Percentiles rank a stretch among this genome's conserved stretches.
phyloP scores from a whole-genome alignment of 768 basidiomycete genomes.

The Coprinellus aureogranulatus region DNA sequence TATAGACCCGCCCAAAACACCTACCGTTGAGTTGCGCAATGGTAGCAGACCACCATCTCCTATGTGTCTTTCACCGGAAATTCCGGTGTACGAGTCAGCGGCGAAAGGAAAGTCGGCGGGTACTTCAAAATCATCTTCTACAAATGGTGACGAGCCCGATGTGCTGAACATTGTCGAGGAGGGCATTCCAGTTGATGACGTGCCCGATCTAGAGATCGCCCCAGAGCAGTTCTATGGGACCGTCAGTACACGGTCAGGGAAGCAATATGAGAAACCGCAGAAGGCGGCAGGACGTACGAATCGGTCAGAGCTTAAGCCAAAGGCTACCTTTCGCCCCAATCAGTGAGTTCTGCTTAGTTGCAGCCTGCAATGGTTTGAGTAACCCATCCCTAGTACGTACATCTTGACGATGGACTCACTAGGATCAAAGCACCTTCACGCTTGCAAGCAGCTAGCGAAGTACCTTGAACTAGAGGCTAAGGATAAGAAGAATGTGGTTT shows the following conservation, averaged over 20 bases:
- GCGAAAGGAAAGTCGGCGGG: background rate
- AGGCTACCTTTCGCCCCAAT: no score
- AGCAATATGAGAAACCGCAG: background rate
- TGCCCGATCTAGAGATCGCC: background rate
- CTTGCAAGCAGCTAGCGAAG: slow-evolving; percentile 51
- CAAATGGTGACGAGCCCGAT: slow-evolving; percentile 1
- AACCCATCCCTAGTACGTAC: slow-evolving; percentile 53
- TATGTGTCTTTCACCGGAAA: background rate
- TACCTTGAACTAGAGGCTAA: slow-evolving; percentile 79
- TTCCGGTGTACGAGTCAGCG: background rate
- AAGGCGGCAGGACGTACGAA: no score
- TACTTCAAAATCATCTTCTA: background rate
- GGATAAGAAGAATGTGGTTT: slow-evolving; percentile 54
- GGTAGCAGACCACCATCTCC: slow-evolving; percentile 6
- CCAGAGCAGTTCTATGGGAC: slow-evolving; percentile 5
- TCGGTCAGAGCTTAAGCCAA: no score
- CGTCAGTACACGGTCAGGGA: background rate
- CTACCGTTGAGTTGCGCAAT: background rate
- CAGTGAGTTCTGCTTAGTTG: no score
- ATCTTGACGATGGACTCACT: slow-evolving; percentile 92
- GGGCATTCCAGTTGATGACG: no score
- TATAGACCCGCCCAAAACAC: background rate
- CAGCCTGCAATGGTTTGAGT: no score
- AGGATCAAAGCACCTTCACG: slow-evolving; percentile 65
- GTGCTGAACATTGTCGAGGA: background rate